A percentile compares a stretch with the other conserved stretches of the same genome.
Evolutionary conservation across 371 early-diverging fungal genomes (phyloP).

Genomic region (Mortierella sp.): DNA sequence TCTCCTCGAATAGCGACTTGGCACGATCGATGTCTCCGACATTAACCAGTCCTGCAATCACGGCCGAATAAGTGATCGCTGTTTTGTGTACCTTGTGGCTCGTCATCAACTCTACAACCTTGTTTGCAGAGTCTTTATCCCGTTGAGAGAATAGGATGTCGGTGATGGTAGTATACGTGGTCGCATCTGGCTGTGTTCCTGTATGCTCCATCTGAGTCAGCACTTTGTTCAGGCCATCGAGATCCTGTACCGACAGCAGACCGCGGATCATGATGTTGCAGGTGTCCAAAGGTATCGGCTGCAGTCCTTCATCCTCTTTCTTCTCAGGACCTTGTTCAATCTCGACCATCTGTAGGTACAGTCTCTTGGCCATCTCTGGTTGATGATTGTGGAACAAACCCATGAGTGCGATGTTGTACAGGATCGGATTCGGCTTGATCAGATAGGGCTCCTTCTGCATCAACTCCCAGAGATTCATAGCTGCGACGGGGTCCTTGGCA

Average conservation of each 20-base stretch:
- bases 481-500: slow-evolving; percentile 12
- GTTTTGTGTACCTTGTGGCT: slow-evolving; percentile 12
- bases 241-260: slow-evolving; percentile 33
- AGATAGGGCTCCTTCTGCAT: slow-evolving; percentile 29
- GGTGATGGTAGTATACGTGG: slow-evolving; percentile 32
- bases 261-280: slow-evolving; percentile 45
- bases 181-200: slow-evolving; percentile 8
- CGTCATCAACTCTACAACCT: slow-evolving; percentile 32
- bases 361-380: slow-evolving; percentile 23
- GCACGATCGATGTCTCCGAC: slow-evolving; percentile 17
- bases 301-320: not conserved
- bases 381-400: slow-evolving; percentile 37
- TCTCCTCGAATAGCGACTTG: slow-evolving; percentile 17
- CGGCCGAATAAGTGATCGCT: slow-evolving; percentile 34
- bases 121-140: slow-evolving; percentile 20
- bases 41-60: slow-evolving; percentile 38
- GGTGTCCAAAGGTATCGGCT: slow-evolving; percentile 18
- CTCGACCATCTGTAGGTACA: slow-evolving; percentile 25
- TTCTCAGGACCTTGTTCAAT: too few relatives aligned
- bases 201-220: slow-evolving; percentile 16
- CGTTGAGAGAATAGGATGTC: slow-evolving; percentile 40
- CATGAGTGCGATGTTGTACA: slow-evolving; percentile 26
- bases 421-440: slow-evolving; percentile 14
- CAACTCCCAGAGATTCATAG: slow-evolving; percentile 24
- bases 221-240: slow-evolving; percentile 9